phyloP scores from a whole-genome alignment of 495 filamentous ascomycete species.

The Talaromyces proteolyticus region DNA sequence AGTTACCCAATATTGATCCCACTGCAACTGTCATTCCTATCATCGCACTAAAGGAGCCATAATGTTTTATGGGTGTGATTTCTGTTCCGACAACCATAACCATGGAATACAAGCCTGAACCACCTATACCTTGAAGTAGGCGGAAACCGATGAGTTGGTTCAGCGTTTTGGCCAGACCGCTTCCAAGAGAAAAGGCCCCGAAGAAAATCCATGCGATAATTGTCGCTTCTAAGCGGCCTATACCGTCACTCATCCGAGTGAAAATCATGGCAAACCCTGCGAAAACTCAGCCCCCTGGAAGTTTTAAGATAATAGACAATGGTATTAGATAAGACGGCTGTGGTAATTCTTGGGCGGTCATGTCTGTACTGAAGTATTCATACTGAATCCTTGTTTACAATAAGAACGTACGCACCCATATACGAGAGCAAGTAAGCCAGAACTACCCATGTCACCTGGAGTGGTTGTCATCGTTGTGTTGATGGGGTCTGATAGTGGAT shows the following conservation, averaged over 20 bases:
- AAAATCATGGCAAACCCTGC: constrained; percentile 50
- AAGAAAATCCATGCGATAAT: constrained; percentile 32
- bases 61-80: not conserved
- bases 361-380: too few species aligned
- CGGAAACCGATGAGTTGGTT: constrained; percentile 50
- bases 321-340: too few species aligned
- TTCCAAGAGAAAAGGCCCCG: constrained; percentile 47
- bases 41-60: not conserved
- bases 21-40: constrained; percentile 1
- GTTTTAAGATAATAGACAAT: too few species aligned
- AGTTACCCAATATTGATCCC: constrained; percentile 3
- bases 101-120: constrained; percentile 36
- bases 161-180: constrained; percentile 43
- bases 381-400: constrained; percentile 1
- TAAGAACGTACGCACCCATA: constrained; percentile 18
- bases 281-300: not conserved
- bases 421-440: constrained; percentile 53
- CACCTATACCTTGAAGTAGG: constrained; percentile 49
- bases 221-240: constrained; percentile 43
- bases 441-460: too few species aligned
- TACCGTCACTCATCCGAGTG: constrained; percentile 55
- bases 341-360: too few species aligned
- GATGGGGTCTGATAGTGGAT: too few species aligned
- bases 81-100: not conserved
- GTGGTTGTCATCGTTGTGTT: too few species aligned